These are phyloP conservation scores for Zarea fungicola DNA, from an alignment of 2,329 filamentous ascomycete species.

Conservation along the genomic window DNA sequence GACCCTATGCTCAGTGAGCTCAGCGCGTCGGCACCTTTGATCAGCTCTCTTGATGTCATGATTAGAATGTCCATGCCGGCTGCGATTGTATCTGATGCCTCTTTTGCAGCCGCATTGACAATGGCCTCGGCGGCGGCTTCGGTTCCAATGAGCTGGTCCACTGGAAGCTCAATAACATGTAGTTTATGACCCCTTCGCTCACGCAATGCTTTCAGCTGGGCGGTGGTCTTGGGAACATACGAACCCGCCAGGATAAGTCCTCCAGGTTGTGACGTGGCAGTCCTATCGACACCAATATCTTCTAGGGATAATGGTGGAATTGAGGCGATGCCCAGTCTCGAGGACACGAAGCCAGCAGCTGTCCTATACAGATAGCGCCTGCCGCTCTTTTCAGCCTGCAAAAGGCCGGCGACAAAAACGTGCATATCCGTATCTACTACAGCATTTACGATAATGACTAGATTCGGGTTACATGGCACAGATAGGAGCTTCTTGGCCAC, in stretches of 20 bases:
- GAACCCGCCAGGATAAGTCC: conserved; percentile 48
- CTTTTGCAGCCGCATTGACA: conserved; percentile 12
- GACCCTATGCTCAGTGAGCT: conserved; percentile 46
- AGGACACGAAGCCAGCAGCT: conserved; percentile 36
- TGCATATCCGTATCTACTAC: conserved; percentile 50
- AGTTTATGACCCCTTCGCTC: conserved; percentile 17
- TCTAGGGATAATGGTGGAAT: conserved; percentile 43
- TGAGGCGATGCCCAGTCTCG: conserved; percentile 43
- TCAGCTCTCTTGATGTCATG: conserved; percentile 49
- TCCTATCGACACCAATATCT: conserved; percentile 31
- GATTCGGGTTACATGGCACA: conserved; percentile 28
- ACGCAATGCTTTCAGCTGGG: conserved; percentile 24
- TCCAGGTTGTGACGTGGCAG: conserved; percentile 28
- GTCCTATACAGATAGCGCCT: conserved; percentile 34
- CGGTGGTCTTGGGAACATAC: conserved; percentile 52
- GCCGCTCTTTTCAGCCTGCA: conserved; percentile 29
- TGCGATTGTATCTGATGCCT: conserved; percentile 23
- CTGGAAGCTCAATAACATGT: conserved; percentile 17
- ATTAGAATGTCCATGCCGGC: conserved; percentile 45
- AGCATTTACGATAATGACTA: conserved; percentile 49
- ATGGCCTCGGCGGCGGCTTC: conserved; percentile 7
- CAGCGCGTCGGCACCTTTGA: conserved; percentile 37
- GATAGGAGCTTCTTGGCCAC: conserved; percentile 23
- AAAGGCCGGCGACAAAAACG: conserved; percentile 45
- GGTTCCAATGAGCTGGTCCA: conserved; percentile 14